These are phyloP conservation scores for Phlebiopsis gigantea DNA, from an alignment of 768 basidiomycete species.

Conservation along the genomic window DNA sequence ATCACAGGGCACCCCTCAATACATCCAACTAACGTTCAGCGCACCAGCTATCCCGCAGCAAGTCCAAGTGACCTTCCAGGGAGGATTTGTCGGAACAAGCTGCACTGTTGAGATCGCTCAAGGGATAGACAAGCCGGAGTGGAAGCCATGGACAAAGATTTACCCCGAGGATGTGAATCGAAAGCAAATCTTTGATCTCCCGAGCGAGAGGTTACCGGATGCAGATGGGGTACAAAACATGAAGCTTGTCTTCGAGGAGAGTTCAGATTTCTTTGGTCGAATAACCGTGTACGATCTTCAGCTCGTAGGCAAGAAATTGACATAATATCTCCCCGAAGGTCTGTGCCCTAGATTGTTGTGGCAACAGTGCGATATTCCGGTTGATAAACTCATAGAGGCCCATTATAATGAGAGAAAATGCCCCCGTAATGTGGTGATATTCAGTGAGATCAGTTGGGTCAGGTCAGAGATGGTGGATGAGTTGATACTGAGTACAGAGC, in stretches of 20 bases:
- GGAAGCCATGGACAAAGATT: conserved; percentile 48
- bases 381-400: too few species aligned
- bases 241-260: conserved; percentile 70
- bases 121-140: conserved; percentile 33
- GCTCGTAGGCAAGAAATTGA: background rate
- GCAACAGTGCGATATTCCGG: too few species aligned
- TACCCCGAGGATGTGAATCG: conserved; percentile 82
- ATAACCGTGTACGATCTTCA: conserved; percentile 66
- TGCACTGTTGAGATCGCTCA: conserved; percentile 45
- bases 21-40: conserved; percentile 59
- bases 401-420: too few species aligned
- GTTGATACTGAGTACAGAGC: too few species aligned
- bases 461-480: too few species aligned
- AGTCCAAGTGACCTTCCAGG: conserved; percentile 71
- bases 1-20: conserved; percentile 69
- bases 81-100: conserved; percentile 74
- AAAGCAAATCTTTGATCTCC: conserved; percentile 59
- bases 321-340: too few species aligned
- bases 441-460: too few species aligned
- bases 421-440: too few species aligned
- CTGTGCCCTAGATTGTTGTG: too few species aligned
- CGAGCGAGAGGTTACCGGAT: conserved; percentile 12
- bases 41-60: conserved; percentile 48
- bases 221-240: conserved; percentile 38
- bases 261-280: conserved; percentile 84